phyloP scores from a whole-genome alignment of 768 basidiomycete species.

The Russula sp. region DNA sequence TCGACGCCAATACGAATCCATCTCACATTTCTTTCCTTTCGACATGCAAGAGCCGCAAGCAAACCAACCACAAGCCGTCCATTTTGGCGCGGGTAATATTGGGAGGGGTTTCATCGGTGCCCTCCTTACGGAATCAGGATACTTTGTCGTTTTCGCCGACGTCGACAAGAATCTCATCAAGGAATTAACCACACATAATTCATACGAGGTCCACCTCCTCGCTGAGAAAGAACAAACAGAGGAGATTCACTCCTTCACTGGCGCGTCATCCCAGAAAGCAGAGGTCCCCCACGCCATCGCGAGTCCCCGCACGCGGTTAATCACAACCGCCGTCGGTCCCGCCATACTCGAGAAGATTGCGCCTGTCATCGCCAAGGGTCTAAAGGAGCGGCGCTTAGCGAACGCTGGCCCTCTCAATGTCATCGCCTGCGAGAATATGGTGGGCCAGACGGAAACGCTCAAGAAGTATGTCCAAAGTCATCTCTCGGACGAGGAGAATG shows the following conservation, averaged over 20 bases:
- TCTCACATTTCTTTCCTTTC: neutral
- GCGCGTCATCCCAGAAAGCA: conserved; percentile 27
- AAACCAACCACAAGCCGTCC: conserved; percentile 35
- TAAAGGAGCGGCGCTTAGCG: conserved; percentile 34
- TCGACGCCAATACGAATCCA: too few relatives aligned
- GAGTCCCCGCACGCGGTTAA: conserved; percentile 33
- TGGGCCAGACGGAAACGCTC: conserved; percentile 38
- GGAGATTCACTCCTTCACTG: conserved; percentile 30
- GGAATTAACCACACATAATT: conserved; percentile 35
- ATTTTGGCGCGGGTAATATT: conserved; percentile 43
- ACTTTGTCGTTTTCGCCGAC: conserved; percentile 41
- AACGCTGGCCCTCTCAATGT: conserved; percentile 36
- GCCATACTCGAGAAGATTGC: conserved; percentile 39
- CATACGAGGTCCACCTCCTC: conserved; percentile 39
- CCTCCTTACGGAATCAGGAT: conserved; percentile 39
- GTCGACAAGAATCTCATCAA: conserved; percentile 38
- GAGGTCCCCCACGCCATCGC: conserved; percentile 31
- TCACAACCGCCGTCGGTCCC: conserved; percentile 43
- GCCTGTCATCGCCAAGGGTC: conserved; percentile 37
- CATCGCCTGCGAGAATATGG: conserved; percentile 45
- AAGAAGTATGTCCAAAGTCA: conserved; percentile 35
- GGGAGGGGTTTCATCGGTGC: conserved; percentile 44
- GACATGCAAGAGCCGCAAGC: conserved; percentile 14
- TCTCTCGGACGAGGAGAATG: conserved; percentile 36
- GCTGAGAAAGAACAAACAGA: conserved; percentile 31